Evolutionary conservation across 768 basidiomycete species (phyloP), one percentile per base, ranked within the genome.

Genomic region (Guyanaporus albipodus): DNA sequence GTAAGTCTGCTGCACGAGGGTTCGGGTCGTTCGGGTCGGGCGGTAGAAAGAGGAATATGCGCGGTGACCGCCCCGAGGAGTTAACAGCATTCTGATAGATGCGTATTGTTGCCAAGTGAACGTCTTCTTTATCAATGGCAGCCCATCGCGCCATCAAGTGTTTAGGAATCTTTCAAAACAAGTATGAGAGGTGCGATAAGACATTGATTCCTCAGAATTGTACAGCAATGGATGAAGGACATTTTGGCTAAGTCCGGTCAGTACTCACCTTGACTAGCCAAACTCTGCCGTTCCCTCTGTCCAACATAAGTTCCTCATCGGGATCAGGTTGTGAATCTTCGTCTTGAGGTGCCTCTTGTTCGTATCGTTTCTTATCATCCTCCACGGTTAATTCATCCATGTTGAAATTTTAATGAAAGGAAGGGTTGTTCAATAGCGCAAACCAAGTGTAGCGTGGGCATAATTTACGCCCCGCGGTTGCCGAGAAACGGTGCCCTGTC

Each of bases 101-200:
- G 1, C 92, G 82, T 43, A 97, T 77, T 8, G 84, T 87, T 7
- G 91, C 94, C 1, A 96, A 78, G 51, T 91, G 85, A 4, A 87
- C 69, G 51, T 85, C 87, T 47, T 89, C 87, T 5, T 76, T 75
- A 51, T 82, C 73, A 33, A 91, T 77, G 24, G 79, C 70, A n/a
- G 81, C 70, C 93, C 93, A 97, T 27, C 85, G 77, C 54, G 91
- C 85, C 73, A 93, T 79, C 43, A 96, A 71, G 62, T 86, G 87
- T 61, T 85, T 85, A 0, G 92, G 93, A 35, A 95, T 82, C 89
- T 91, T 68, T 31, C 47, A 33, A 44, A 40, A 48, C 27, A 35
- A 49, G 31, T 9, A 41, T 41, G n/a, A 43, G 48, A 58, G 11
- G 19, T 11, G 26, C 41, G 33, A 29, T 35, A 35, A 54, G 42